A percentile compares a stretch with the other conserved stretches of the same genome.
These are phyloP conservation scores for Cordyceps cateniannulata DNA, from an alignment of 2,329 filamentous ascomycete genomes.

Conservation along the genomic window DNA sequence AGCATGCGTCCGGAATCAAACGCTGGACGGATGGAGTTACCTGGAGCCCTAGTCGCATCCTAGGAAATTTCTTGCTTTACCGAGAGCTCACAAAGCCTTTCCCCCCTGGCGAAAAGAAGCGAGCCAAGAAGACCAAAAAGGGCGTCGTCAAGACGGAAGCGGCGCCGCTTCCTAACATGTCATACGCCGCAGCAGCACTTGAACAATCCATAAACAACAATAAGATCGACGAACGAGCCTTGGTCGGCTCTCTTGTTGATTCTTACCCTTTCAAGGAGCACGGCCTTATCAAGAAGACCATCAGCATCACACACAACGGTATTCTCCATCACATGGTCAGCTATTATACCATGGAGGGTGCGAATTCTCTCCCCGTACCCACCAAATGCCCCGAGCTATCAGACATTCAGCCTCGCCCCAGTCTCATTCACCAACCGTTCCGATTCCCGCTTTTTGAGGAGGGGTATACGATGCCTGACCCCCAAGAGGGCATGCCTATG, in stretches of 20 bases:
- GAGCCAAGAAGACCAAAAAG: constrained; percentile 66
- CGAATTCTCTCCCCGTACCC: constrained; percentile 52
- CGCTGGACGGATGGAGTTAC: constrained; percentile 88
- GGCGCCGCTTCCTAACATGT: constrained; percentile 19
- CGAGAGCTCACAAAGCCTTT: constrained; percentile 74
- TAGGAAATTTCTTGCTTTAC: constrained; percentile 81
- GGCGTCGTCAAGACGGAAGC: constrained; percentile 31
- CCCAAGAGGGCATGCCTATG: constrained; percentile 7
- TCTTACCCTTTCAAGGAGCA: constrained; percentile 80
- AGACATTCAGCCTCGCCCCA: constrained; percentile 49
- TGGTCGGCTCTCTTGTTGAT: constrained; percentile 82
- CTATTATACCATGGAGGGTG: constrained; percentile 80
- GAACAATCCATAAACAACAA: constrained; percentile 10
- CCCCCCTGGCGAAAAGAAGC: constrained; percentile 77
- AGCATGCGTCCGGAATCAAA: constrained; percentile 85
- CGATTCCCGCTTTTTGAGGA: constrained; percentile 58
- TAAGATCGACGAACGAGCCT: constrained; percentile 30
- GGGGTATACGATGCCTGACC: constrained; percentile 28
- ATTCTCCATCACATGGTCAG: constrained; percentile 80
- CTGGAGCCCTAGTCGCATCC: constrained; percentile 84
- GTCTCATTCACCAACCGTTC: constrained; percentile 56
- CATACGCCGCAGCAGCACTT: constrained; percentile 14
- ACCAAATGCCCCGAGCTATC: constrained; percentile 33
- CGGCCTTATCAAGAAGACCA: constrained; percentile 87
- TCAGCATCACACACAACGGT: constrained; percentile 69